A percentile compares a stretch with the other conserved stretches of the same genome.
These are phyloP conservation scores for Eucalyptus curtisii DNA, from an alignment of 345 rosid species.

Conservation along the genomic window DNA sequence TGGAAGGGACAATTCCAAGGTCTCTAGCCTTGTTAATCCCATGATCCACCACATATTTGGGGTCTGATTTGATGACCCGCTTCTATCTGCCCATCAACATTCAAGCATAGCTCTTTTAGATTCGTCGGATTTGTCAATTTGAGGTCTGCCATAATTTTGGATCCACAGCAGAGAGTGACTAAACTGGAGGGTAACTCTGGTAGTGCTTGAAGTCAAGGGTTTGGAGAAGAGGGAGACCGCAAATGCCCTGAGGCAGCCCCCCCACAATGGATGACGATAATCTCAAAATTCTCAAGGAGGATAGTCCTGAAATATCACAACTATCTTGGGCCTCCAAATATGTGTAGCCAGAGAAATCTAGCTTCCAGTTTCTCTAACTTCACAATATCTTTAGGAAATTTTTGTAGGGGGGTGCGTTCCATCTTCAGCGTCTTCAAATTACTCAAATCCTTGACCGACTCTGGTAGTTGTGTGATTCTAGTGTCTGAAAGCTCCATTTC, in stretches of 20 bases:
- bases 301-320: not conserved
- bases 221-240: not conserved
- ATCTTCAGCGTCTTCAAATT: not conserved
- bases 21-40: not conserved
- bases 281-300: not conserved
- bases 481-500: not conserved
- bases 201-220: not conserved
- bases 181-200: not conserved
- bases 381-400: not conserved
- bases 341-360: not conserved
- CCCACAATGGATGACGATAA: not conserved
- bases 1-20: not conserved
- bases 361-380: not conserved
- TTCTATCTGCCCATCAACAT: not conserved
- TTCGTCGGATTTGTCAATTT: not conserved
- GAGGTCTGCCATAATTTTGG: not conserved
- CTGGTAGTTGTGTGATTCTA: not conserved
- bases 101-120: not conserved
- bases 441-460: not conserved
- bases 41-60: not conserved
- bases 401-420: not conserved
- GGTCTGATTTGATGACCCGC: not conserved
- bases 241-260: not conserved
- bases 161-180: not conserved
- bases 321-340: not conserved